Percentiles rank a stretch among this genome's conserved stretches.
Conservation (phyloP, 805 yeast genomes). For the Yamadazyma philogaea region DNA sequence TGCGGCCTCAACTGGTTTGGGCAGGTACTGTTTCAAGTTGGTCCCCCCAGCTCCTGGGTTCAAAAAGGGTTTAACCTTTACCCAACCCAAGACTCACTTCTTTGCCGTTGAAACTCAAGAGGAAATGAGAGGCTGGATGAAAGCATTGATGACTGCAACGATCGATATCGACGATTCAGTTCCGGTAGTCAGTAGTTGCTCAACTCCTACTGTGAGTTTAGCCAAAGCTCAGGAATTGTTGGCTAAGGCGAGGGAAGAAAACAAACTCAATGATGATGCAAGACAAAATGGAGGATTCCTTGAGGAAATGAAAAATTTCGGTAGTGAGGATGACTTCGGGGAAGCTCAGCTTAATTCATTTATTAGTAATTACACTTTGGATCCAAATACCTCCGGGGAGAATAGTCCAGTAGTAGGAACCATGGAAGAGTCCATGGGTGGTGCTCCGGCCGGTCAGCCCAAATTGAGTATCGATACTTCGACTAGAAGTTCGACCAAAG, state of each 20-base stretch:
- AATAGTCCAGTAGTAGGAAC: slow-evolving; percentile 36
- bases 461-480: slow-evolving; percentile 35
- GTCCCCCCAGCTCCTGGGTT: slow-evolving; percentile 98
- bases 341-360: slow-evolving; percentile 15
- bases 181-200: slow-evolving; percentile 89
- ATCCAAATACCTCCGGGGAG: slow-evolving; percentile 26
- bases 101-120: slow-evolving; percentile 91
- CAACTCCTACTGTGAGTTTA: slow-evolving; percentile 91
- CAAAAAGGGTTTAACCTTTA: slow-evolving; percentile 89
- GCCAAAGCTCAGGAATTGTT: slow-evolving; percentile 82
- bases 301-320: slow-evolving; percentile 14
- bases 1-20: slow-evolving; percentile 92
- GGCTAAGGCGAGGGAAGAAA: slow-evolving; percentile 77
- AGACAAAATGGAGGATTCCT: slow-evolving; percentile 24
- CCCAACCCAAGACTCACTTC: slow-evolving; percentile 93
- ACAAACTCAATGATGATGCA: slow-evolving; percentile 52
- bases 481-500: slow-evolving; percentile 14
- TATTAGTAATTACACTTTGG: slow-evolving; percentile 18
- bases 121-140: slow-evolving; percentile 94
- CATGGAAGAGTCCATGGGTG: slow-evolving; percentile 12
- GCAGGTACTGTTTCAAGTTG: slow-evolving; percentile 87
- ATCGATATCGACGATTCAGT: slow-evolving; percentile 91
- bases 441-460: slow-evolving; percentile 15
- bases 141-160: slow-evolving; percentile 91
- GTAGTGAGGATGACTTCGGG: slow-evolving; percentile 12